These are phyloP conservation scores for Syzygium oleosum DNA, from an alignment of 345 rosid species.

Conservation along the genomic window DNA sequence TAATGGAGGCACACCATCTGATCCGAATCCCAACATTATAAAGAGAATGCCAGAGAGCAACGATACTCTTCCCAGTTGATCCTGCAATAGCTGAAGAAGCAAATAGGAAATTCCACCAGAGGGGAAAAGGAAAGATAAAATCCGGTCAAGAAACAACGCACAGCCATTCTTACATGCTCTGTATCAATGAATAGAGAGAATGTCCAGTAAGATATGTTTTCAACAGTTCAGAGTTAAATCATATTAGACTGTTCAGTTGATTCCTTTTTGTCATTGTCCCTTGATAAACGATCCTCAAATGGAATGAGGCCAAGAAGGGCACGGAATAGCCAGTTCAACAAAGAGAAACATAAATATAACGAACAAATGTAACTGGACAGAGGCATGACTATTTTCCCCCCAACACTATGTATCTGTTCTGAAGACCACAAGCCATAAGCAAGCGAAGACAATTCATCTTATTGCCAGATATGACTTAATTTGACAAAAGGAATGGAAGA, in stretches of 20 bases:
- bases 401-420: background rate
- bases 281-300: background rate
- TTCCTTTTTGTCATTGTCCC: background rate
- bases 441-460: background rate
- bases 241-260: background rate
- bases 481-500: background rate
- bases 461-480: background rate
- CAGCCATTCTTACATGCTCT: background rate
- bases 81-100: slow-evolving; percentile 35
- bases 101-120: background rate
- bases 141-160: background rate
- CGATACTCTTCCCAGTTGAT: slow-evolving; percentile 90
- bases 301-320: background rate
- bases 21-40: slow-evolving; percentile 68
- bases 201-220: background rate
- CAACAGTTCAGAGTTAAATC: background rate
- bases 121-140: background rate
- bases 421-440: background rate
- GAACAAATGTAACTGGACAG: background rate
- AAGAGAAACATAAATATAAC: background rate
- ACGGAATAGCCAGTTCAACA: background rate
- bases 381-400: background rate
- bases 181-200: background rate
- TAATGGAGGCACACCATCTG: slow-evolving; percentile 76
- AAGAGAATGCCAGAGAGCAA: slow-evolving; percentile 78